Conservation (phyloP, 441 rosid genomes). For the Pelargonium myrrhifolium region DNA sequence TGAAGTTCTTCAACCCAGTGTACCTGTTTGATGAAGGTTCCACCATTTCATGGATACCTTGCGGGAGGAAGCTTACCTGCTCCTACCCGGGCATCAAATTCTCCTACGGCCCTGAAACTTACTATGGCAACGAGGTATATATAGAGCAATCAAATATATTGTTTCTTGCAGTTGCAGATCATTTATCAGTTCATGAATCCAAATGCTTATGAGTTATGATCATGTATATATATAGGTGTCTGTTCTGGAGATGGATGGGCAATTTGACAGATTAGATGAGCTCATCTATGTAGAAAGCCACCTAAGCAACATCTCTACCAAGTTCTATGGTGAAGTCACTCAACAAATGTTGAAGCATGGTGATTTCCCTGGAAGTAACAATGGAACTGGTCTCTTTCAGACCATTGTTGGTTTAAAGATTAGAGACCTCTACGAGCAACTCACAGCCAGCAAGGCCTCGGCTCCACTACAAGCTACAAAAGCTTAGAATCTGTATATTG, state of each 20-base stretch:
- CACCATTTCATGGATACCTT: constrained; percentile 83
- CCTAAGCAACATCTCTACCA: constrained; percentile 84
- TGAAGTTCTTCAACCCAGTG: constrained; percentile 70
- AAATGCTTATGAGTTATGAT: too few species aligned
- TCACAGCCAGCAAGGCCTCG: constrained; percentile 41
- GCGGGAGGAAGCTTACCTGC: constrained; percentile 95
- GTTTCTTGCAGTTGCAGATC: background rate
- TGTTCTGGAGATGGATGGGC: constrained; percentile 91
- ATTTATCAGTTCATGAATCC: too few species aligned
- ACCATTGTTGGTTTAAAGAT: constrained; percentile 87
- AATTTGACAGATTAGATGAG: constrained; percentile 92
- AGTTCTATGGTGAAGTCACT: constrained; percentile 94
- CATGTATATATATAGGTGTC: constrained; percentile 45
- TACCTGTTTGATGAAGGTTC: constrained; percentile 96
- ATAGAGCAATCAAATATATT: background rate
- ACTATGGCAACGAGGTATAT: constrained; percentile 60
- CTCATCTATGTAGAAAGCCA: constrained; percentile 91
- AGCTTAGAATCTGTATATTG: constrained; percentile 30
- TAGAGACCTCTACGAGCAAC: constrained; percentile 81
- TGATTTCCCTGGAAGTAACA: constrained; percentile 95
- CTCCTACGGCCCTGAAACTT: constrained; percentile 62
- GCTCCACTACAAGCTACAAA: constrained; percentile 56
- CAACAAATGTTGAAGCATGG: constrained; percentile 91
- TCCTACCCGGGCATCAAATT: constrained; percentile 98
- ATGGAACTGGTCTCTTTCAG: constrained; percentile 95